Conservation (phyloP, 495 filamentous ascomycete species). For the Letharia columbiana region DNA sequence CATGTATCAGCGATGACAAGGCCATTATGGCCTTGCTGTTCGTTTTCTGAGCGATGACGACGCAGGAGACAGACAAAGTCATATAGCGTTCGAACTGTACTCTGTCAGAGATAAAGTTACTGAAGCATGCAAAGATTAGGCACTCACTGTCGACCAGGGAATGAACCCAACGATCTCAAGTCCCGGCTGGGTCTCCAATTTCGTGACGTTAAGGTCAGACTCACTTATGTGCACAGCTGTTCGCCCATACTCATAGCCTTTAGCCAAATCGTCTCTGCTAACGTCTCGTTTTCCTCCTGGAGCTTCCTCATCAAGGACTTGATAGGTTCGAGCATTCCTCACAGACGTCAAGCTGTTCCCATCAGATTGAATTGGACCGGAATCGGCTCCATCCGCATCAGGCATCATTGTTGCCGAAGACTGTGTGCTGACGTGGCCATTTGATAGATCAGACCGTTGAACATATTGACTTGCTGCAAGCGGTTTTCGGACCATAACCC, state of each 20-base stretch:
- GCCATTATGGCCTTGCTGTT: constrained; percentile 73
- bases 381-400: constrained; percentile 36
- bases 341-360: constrained; percentile 50
- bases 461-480: constrained; percentile 71
- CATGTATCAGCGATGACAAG: constrained; percentile 82
- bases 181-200: constrained; percentile 62
- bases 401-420: constrained; percentile 38
- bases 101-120: constrained; percentile 18
- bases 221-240: constrained; percentile 84
- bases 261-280: constrained; percentile 72
- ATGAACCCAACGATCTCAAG: constrained; percentile 86
- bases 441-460: constrained; percentile 38
- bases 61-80: constrained; percentile 65
- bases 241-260: constrained; percentile 88
- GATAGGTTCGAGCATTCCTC: constrained; percentile 65
- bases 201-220: constrained; percentile 73
- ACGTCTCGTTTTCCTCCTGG: constrained; percentile 80
- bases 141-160: constrained; percentile 55
- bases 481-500: constrained; percentile 65
- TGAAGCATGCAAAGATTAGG: not conserved
- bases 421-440: constrained; percentile 37
- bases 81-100: constrained; percentile 73
- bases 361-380: constrained; percentile 35
- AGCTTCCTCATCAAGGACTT: constrained; percentile 62
- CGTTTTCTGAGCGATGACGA: constrained; percentile 62